Evolutionary conservation across 75 land plant species (phyloP).

Genomic region (Cupressus sempervirens): DNA sequence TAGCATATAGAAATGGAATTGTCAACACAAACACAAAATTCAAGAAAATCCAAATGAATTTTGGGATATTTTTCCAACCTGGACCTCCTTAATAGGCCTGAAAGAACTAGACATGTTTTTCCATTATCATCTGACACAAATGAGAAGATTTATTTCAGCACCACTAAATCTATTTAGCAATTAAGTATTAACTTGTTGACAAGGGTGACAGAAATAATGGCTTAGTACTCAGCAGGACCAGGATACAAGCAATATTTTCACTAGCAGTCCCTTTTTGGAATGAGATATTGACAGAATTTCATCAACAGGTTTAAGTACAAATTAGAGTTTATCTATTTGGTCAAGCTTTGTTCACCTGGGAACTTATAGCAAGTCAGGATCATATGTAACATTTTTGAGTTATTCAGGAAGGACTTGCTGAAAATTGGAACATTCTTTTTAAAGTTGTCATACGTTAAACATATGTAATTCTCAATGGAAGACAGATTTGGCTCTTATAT

Average conservation of each 20-base stretch:
- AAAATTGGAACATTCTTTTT: too few relatives aligned
- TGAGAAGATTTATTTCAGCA: neutral
- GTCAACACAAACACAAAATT: neutral
- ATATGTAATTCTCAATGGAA: too few relatives aligned
- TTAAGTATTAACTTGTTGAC: neutral
- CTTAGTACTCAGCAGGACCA: neutral
- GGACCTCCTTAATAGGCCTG: neutral
- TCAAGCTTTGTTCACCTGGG: neutral
- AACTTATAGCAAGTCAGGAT: neutral
- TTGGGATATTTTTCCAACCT: neutral
- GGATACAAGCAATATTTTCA: neutral
- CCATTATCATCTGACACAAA: neutral
- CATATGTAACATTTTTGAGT: too few relatives aligned
- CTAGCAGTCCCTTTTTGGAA: neutral
- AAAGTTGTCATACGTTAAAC: too few relatives aligned
- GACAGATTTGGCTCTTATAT: too few relatives aligned
- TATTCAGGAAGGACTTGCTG: too few relatives aligned
- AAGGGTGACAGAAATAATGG: neutral
- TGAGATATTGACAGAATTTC: neutral
- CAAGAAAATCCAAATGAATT: neutral
- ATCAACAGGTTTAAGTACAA: neutral
- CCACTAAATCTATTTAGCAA: neutral
- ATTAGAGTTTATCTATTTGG: neutral
- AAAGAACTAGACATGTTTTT: neutral
- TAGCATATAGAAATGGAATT: neutral